A percentile compares a stretch with the other conserved stretches of the same genome.
These are phyloP conservation scores for Psilocybe mexicana DNA, from an alignment of 1,284 basidiomycete species.

Conservation along the genomic window DNA sequence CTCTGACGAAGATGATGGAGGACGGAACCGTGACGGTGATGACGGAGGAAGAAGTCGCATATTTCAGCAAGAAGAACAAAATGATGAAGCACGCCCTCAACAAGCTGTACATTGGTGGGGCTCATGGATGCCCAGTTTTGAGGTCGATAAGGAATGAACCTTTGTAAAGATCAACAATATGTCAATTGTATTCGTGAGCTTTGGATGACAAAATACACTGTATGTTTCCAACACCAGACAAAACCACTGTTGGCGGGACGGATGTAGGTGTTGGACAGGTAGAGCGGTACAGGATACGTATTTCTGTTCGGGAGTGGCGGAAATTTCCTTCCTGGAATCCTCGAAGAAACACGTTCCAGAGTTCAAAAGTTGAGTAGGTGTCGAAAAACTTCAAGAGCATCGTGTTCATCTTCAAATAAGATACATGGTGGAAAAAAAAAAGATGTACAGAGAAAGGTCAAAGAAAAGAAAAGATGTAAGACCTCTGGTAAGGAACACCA, in stretches of 20 bases:
- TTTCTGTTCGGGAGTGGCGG: too few species aligned
- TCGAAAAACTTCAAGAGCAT: too few species aligned
- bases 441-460: neutral
- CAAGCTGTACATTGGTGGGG: neutral
- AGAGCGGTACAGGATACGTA: too few species aligned
- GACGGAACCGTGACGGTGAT: neutral
- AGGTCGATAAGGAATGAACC: neutral
- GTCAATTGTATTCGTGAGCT: too few species aligned
- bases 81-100: neutral
- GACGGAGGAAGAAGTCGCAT: neutral
- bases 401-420: too few species aligned
- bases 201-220: too few species aligned
- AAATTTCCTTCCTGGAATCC: too few species aligned
- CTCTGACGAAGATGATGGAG: constrained; percentile 2
- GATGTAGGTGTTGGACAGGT: too few species aligned
- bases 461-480: constrained; percentile 32
- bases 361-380: too few species aligned
- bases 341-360: too few species aligned
- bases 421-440: neutral
- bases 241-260: too few species aligned
- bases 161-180: neutral
- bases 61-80: neutral
- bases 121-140: neutral
- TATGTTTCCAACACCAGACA: too few species aligned
- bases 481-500: constrained; percentile 60